Evolutionary conservation across 2,329 filamentous ascomycete species (phyloP), one percentile per base, ranked within the genome.

Genomic region (Ceratocystis eucalypticola): DNA sequence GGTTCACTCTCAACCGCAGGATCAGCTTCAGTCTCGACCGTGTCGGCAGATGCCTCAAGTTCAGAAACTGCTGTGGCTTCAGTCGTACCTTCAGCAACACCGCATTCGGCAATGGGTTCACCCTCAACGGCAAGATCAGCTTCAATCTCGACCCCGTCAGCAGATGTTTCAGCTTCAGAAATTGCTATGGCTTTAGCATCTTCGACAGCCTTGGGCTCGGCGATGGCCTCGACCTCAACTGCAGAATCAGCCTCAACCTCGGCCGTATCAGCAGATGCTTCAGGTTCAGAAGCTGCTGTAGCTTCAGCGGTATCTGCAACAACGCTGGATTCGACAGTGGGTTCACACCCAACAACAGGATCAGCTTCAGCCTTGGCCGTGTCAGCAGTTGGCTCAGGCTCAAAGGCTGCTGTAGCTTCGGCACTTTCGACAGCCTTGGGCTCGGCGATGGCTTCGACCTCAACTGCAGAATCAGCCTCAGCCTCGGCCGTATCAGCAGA

Each of bases 291-390:
- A 33, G 8, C 30, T 8, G 0, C 30, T 8, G 7, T 2, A 6
- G 30, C 2, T 33, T 33, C 7, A 33, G 45, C n/a, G 15, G 12
- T 1, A 37, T 7, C 20, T n/a, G n/a, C n/a, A n/a, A n/a, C n/a
- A 50, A 22, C 20, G 0, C 1, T 22, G 22, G 0, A 22, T 2
- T 22, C 22, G 22, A 0, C 0, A 22, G 0, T 22, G 0, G 22
- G 22, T 22, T 22, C 17, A 3, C 46, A 0, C n/a, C 22, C 20
- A 50, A 50, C 48, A 1, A 2, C 3, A 50, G 1, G 0, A 7
- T 50, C 48, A 50, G 20, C n/a, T 10, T 41, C 37, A 41, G 37
- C 1, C 3, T 41, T 0, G 4, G 1, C 37, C 10, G 0, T 0
- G 1, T 10, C 7, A 22, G 48, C 2, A 20, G 37, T 5, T 4